These are phyloP conservation scores for Paramyrothecium roridum DNA, from an alignment of 2,329 filamentous ascomycete genomes.

Conservation along the genomic window DNA sequence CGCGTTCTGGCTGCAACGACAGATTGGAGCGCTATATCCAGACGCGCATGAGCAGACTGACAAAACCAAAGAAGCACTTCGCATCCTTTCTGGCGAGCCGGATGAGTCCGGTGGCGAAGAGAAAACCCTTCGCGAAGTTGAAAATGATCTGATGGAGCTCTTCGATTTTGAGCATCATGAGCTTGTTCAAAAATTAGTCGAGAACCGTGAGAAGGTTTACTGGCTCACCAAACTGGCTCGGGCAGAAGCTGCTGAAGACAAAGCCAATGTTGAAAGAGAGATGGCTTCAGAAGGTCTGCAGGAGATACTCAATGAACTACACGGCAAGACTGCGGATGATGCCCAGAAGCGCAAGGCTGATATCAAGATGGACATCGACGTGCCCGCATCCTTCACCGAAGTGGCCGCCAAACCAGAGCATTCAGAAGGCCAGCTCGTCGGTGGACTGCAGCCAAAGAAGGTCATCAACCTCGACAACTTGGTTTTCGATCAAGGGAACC, in stretches of 20 bases:
- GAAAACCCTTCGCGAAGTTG: constrained; percentile 84
- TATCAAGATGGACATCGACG: constrained; percentile 93
- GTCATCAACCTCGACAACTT: constrained; percentile 94
- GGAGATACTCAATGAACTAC: constrained; percentile 83
- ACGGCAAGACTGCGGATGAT: constrained; percentile 63
- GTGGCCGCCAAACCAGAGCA: constrained; percentile 50
- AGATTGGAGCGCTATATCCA: constrained; percentile 83
- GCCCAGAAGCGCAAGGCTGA: constrained; percentile 68
- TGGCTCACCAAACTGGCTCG: constrained; percentile 89
- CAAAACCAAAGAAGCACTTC: constrained; percentile 81
- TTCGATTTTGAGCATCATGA: constrained; percentile 98
- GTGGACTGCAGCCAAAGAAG: constrained; percentile 81
- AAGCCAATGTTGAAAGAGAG: constrained; percentile 77
- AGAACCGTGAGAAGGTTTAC: constrained; percentile 89
- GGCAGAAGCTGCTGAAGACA: constrained; percentile 75
- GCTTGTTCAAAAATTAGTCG: constrained; percentile 83
- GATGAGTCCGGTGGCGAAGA: constrained; percentile 73
- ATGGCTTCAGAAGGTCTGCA: constrained; percentile 87
- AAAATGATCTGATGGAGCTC: constrained; percentile 97
- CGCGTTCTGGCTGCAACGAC: constrained; percentile 93
- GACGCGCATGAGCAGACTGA: constrained; percentile 92
- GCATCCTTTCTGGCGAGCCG: constrained; percentile 74
- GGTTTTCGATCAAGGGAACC: constrained; percentile 95
- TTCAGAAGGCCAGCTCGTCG: constrained; percentile 67
- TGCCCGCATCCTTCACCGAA: constrained; percentile 57